phyloP scores from a whole-genome alignment of 2,329 filamentous ascomycete species.

The Mycosphaerella sp. region DNA sequence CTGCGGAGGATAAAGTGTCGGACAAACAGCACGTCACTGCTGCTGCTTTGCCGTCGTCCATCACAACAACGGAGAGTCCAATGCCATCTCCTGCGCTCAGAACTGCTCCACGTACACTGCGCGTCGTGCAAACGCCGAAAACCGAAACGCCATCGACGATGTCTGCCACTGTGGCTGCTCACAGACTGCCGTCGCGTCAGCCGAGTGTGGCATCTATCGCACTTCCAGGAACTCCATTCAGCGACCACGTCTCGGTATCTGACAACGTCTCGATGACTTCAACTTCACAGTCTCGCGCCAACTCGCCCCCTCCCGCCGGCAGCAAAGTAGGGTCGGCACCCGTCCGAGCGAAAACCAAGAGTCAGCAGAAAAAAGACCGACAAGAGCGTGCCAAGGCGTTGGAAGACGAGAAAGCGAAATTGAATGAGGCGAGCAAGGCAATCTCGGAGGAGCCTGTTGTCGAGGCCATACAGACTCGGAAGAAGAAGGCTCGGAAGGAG shows the following conservation, averaged over 20 bases:
- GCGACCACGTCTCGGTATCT: slow-evolving; percentile 59
- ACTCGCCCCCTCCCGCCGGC: slow-evolving; percentile 58
- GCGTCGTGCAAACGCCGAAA: slow-evolving; percentile 63
- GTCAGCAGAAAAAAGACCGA: slow-evolving; percentile 65
- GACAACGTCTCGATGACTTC: slow-evolving; percentile 71
- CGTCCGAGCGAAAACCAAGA: slow-evolving; percentile 65
- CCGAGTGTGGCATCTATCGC: slow-evolving; percentile 53
- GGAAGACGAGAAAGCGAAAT: slow-evolving; percentile 42
- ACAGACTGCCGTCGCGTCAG: slow-evolving; percentile 45
- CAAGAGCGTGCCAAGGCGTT: slow-evolving; percentile 39
- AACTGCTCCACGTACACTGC: slow-evolving; percentile 57
- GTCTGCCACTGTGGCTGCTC: slow-evolving; percentile 29
- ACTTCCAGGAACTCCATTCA: slow-evolving; percentile 64
- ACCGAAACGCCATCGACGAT: slow-evolving; percentile 48
- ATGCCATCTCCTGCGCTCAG: slow-evolving; percentile 40
- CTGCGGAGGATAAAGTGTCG: slow-evolving; percentile 41
- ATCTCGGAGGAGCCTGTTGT: slow-evolving; percentile 48
- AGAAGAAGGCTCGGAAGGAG: slow-evolving; percentile 76
- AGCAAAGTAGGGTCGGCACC: slow-evolving; percentile 61
- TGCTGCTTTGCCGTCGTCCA: slow-evolving; percentile 49
- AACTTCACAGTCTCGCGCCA: slow-evolving; percentile 63
- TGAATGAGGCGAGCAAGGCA: slow-evolving; percentile 44
- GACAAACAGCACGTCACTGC: slow-evolving; percentile 31
- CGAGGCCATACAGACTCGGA: slow-evolving; percentile 69
- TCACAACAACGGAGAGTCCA: slow-evolving; percentile 50